Base-by-base conservation (phyloP, 805 yeast species). In the Teunomyces barrocoloradensis region DNA sequence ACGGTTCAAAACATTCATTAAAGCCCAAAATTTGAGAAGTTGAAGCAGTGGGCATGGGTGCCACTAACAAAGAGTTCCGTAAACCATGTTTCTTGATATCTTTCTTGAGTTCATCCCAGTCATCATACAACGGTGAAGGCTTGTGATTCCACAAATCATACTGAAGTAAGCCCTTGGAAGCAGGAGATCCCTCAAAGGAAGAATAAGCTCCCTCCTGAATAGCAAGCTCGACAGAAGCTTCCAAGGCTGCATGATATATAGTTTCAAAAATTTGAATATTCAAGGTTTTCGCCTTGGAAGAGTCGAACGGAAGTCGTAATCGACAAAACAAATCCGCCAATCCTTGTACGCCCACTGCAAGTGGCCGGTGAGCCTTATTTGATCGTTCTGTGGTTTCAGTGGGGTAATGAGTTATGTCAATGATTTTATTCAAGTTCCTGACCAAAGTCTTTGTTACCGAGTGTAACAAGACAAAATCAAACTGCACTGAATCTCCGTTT, bases 321-420 rank as follows among this genome's bases (percentile, higher is more conserved):
- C 78, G 75, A 77, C 89, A 80, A 67, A 89, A 92, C 1, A 85
- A 76, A 66, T 92, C 98, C 25, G 98, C 97, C 46, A 92, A 75
- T 49, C 99, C 99, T 68, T 92, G 97, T n/a, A 92, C 97, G 56
- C 99, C 99, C 18, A 92, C 69, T n/a, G 97, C 97, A 59, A 92
- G 81, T 17, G 99, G 98, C 58, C 99, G 78, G 66, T 92, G 86
- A 60, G 82, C 82, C 75, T 80, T 70, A 67, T 94, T 92, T 13
- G 97, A 88, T 40, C 52, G 61, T 58, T 76, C 77, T 4, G 98
- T 92, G 54, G 81, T 86, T 45, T 77, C 80, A 20, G 88, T 84
- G 4, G 99, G 98, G 64, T 92, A 92, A 63, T 73, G 76, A 61
- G 90, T 88, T 53, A 85, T 80, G 71, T 92, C 97, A 49, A 92